These are phyloP conservation scores for Kondoa subrosea DNA, from an alignment of 768 basidiomycete species.

Conservation along the genomic window DNA sequence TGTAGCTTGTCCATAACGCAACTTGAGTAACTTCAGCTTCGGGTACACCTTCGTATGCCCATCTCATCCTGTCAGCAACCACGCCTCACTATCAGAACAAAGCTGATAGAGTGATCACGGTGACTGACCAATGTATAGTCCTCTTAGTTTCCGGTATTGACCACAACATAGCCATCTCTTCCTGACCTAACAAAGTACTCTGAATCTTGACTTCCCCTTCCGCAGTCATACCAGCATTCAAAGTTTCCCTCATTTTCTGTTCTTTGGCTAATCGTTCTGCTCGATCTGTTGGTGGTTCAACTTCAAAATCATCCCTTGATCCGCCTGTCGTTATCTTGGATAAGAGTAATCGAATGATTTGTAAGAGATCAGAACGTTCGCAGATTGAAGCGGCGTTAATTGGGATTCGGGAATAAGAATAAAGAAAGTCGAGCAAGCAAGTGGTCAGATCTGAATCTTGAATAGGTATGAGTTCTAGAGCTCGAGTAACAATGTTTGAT, in stretches of 20 bases:
- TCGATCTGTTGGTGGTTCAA: conserved; percentile 8
- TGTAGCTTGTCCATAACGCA: conserved; percentile 87
- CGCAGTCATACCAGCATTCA: background rate
- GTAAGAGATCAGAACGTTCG: conserved; percentile 18
- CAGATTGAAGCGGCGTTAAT: conserved; percentile 21
- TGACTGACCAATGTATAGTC: conserved; percentile 29
- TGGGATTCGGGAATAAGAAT: conserved; percentile 25
- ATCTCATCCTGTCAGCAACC: conserved; percentile 54
- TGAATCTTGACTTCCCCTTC: background rate
- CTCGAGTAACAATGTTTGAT: conserved; percentile 22
- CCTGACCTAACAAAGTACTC: background rate
- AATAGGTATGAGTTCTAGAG: conserved; percentile 23
- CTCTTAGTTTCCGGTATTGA: conserved; percentile 8
- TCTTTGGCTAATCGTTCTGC: conserved; percentile 22
- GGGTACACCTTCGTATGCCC: conserved; percentile 60
- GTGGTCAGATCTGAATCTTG: conserved; percentile 21
- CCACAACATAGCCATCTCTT: conserved; percentile 6
- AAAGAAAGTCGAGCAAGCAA: conserved; percentile 26
- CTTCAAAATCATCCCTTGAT: conserved; percentile 15
- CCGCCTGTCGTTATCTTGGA: conserved; percentile 19
- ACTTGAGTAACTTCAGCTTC: conserved; percentile 80
- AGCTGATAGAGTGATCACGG: too few relatives aligned
- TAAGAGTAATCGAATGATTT: conserved; percentile 18
- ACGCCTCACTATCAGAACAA: too few relatives aligned
- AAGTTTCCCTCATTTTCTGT: background rate